Base-by-base conservation (phyloP, 164 flowering plant species). In the Liriodendron chinense region DNA sequence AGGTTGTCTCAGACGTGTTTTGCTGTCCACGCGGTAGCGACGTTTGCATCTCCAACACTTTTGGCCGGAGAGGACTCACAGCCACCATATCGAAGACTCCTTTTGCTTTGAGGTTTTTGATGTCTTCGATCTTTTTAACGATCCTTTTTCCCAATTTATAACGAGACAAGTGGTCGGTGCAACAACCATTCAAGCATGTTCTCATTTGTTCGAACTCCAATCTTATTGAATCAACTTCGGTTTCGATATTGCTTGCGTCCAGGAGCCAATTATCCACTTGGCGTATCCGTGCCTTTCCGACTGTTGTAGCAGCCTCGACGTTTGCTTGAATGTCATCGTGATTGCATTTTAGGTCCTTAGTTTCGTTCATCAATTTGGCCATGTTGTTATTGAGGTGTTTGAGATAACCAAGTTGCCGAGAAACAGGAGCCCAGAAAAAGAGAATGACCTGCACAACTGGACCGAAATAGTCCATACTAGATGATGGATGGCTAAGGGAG, bases 61-160 rank as follows among this genome's bases (percentile, higher is more conserved):
- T 43, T n/a, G 21, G 13, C 18, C 50, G 66, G 20, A 1, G 65
- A 0, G 47, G 2, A 4, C 20, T 64, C 7, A 24, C 21, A 62
- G 83, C 82, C 61, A 77, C 82, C 0, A 22, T 59, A 7, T 62
- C 49, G 56, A 80, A 76, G 1, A 25, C 62, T 1, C 80, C 77
- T 47, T 57, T 48, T 28, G 1, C 23, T 47, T 2, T 69, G 1
- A 77, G 20, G 1, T 50, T 20, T 18, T 61, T 5, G 18, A 70
- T 71, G 3, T 0, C 68, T 5, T 9, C 24, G 0, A 81, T 22
- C 65, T 21, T 72, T 65, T 64, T 2, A 1, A 22, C 23, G 1
- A 72, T 74, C 47, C 10, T 62, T 62, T 75, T 78, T 7, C 81
- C 84, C 0, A 79, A 12, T 56, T 68, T 78, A 69, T 79, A 79